Base-by-base conservation (phyloP, 805 yeast genomes). In the Torulaspora maleeae region DNA sequence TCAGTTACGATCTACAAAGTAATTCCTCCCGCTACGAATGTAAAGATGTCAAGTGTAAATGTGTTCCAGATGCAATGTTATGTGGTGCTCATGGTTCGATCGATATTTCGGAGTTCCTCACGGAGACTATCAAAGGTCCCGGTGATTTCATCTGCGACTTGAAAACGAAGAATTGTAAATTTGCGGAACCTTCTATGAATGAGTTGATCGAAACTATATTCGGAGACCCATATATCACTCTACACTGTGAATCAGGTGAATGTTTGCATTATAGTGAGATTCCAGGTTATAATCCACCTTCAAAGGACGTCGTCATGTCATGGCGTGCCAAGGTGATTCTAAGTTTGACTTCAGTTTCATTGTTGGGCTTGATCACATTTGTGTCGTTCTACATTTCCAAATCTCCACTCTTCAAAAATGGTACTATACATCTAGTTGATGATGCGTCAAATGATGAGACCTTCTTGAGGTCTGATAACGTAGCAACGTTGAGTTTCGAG, bases 131-230 rank as follows among this genome's bases (percentile, higher is more conserved):
- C 49, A 71, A 70, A 30, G 99, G 99, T 1, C 99, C 99, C 0
- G 99, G 96, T 27, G 90, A 85, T 51, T 89, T 93, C 58, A 69
- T 79, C 3, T 93, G 99, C 68, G 86, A 88, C 62, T 63, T 86
- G 17, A 63, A 68, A 5, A 63, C 75, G 12, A 77, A 73, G 34
- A 67, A 72, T 37, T 93, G 99, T 69, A 73, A 73, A 38, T 93
- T 93, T 59, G 82, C 91, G 2, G 99, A 93, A 61, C 98, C 99
- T 36, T 82, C 93, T 44, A 91, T 93, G 97, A 86, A 93, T 67
- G 95, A 86, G 53, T 74, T 93, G 58, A 93, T 93, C 46, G 74
- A 80, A 47, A 80, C 87, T 6, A 95, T 93, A 2, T 93, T 93
- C 68, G 99, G 99, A n/a, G 99, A 93, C 61, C 86, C 91, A 1